A percentile compares a stretch with the other conserved stretches of the same genome.
phyloP scores from a whole-genome alignment of 306 rosid genomes.

The Elaeagnus macrophylla region DNA sequence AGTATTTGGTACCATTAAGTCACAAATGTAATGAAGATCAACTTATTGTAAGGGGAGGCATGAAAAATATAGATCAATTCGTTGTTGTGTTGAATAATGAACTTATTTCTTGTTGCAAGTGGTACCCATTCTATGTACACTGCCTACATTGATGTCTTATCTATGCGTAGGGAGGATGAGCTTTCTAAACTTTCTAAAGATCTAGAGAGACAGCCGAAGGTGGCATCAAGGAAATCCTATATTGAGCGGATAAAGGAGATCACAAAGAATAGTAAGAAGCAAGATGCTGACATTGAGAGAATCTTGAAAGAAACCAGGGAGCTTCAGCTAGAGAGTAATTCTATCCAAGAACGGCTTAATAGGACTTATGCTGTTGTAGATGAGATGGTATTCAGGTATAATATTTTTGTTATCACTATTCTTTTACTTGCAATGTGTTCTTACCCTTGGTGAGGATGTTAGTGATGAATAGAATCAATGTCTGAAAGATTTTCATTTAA shows the following conservation, averaged over 20 bases:
- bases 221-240: conserved; percentile 62
- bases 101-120: not conserved
- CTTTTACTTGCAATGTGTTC: not conserved
- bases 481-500: not conserved
- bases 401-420: not conserved
- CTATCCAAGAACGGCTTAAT: conserved; percentile 77
- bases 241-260: conserved; percentile 67
- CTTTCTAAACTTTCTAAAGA: conserved; percentile 27
- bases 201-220: conserved; percentile 33
- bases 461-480: not conserved
- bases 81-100: not conserved
- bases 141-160: conserved; percentile 13
- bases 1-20: no score
- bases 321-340: conserved; percentile 82
- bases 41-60: no score
- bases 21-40: no score
- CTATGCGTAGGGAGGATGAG: conserved; percentile 34
- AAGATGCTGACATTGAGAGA: conserved; percentile 68
- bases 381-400: conserved; percentile 78
- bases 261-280: conserved; percentile 73
- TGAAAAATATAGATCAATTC: no score
- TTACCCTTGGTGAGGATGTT: not conserved
- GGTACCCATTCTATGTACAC: not conserved
- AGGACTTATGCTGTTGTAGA: conserved; percentile 70
- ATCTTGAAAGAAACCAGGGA: conserved; percentile 80